Evolutionary conservation across 164 flowering plant genomes (phyloP), one percentile per base, ranked within the genome.

Genomic region (Macadamia integrifolia): DNA sequence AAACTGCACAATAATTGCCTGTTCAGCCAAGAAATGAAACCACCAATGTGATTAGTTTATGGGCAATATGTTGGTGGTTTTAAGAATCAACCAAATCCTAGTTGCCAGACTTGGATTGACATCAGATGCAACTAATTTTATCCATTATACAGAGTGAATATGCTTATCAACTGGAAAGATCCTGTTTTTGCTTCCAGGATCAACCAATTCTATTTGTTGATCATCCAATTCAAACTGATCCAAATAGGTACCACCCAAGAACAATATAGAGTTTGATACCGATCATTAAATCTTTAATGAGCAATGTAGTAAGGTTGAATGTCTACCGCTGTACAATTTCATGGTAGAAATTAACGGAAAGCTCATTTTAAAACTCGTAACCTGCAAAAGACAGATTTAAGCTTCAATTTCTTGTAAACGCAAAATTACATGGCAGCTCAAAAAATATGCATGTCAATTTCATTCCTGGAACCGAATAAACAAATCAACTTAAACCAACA

Each of bases 1-100:
- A 69, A 18, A 62, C 9, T 42, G 42, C 35, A 13, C 52, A 69
- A 35, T 28, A 60, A 50, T 50, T 13, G 12, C 71, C 71, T 69
- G 52, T 61, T 61, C 49, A 69, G 18, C 57, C 53, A 58, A 35
- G 7, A 4, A 40, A 61, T 23, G 60, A 32, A 30, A 61, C 40
- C 55, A 61, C 6, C 40, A 53, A 2, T 15, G 40, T 12, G 31
- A 46, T 61, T 69, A 69, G 48, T 61, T 68, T 11, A 42, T 1
- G 55, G 0, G 35, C 12, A 0, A 28, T 31, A 55, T 62, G 1
- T 30, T 57, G 13, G 23, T n/a, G 30, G 40, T 35, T 35, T 5
- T 35, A 35, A 35, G 40, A 35, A 35, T 35, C 40, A 35, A 35
- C 40, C 40, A 35, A 35, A 2, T 5, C 40, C 40, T 35, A 5